phyloP scores from a whole-genome alignment of 2,329 filamentous ascomycete genomes.

The Harringtonia lauricola region DNA sequence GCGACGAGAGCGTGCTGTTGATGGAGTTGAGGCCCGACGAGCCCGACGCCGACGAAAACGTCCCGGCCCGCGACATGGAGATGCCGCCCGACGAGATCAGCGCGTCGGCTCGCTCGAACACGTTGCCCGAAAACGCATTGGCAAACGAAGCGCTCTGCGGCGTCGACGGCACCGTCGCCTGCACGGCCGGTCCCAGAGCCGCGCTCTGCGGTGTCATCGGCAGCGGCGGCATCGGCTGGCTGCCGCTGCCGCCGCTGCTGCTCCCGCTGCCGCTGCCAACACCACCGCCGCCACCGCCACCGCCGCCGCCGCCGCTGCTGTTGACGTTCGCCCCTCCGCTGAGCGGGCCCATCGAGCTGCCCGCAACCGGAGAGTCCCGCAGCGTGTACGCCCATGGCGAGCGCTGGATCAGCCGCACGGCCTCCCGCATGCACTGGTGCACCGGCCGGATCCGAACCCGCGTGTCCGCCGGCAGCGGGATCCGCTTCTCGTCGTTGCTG shows the following conservation, averaged over 20 bases:
- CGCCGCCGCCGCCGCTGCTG: background rate
- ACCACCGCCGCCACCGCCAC: background rate
- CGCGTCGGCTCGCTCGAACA: constrained; percentile 50
- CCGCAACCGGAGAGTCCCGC: constrained; percentile 21
- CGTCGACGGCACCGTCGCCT: constrained; percentile 74
- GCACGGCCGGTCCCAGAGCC: constrained; percentile 78
- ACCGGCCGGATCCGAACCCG: constrained; percentile 66
- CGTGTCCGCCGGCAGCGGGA: constrained; percentile 53
- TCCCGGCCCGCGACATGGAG: constrained; percentile 44
- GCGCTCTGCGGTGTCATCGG: constrained; percentile 86
- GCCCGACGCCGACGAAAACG: constrained; percentile 51
- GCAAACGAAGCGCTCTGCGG: constrained; percentile 48
- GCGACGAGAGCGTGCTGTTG: constrained; percentile 15
- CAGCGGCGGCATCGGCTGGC: constrained; percentile 24
- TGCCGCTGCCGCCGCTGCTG: constrained; percentile 1
- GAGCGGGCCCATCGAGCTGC: constrained; percentile 21
- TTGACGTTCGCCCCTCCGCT: constrained; percentile 12
- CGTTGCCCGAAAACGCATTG: constrained; percentile 41
- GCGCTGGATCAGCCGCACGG: constrained; percentile 55
- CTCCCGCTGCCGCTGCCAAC: constrained; percentile 3
- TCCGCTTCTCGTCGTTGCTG: constrained; percentile 31
- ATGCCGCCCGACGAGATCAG: constrained; percentile 47
- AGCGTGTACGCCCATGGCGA: constrained; percentile 43
- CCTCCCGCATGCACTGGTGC: constrained; percentile 74
- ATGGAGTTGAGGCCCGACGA: constrained; percentile 36